phyloP scores from a whole-genome alignment of 306 rosid genomes.

The Sicyos edulis region DNA sequence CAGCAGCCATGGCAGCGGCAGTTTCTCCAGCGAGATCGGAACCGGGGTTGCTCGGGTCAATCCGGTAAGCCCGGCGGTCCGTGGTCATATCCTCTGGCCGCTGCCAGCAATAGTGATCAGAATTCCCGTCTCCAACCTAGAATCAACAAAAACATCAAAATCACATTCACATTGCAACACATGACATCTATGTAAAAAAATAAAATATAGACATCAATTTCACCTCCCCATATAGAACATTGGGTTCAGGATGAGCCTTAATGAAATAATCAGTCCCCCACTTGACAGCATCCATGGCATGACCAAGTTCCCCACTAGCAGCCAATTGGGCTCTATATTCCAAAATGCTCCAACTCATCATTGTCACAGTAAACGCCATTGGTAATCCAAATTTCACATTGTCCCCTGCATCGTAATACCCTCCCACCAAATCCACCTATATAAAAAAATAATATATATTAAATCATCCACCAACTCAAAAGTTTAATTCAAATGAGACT shows the following conservation, averaged over 20 bases:
- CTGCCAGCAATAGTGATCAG: conserved; percentile 24
- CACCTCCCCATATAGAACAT: conserved; percentile 96
- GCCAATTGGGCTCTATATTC: conserved; percentile 84
- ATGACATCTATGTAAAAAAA: no score
- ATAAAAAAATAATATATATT: neutral
- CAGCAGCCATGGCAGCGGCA: conserved; percentile 25
- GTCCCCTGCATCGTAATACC: conserved; percentile 97
- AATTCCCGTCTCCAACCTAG: conserved; percentile 22
- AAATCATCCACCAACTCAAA: neutral
- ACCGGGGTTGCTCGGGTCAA: conserved; percentile 19
- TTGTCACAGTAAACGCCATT: conserved; percentile 92
- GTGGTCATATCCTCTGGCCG: conserved; percentile 23
- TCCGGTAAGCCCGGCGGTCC: conserved; percentile 18
- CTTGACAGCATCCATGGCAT: conserved; percentile 85
- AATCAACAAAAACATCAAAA: no score
- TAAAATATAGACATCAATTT: no score
- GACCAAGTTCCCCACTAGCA: conserved; percentile 66
- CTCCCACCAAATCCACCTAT: conserved; percentile 92
- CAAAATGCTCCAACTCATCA: conserved; percentile 95
- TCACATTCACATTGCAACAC: no score
- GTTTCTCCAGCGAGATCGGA: conserved; percentile 27
- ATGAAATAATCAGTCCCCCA: conserved; percentile 98
- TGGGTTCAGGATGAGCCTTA: conserved; percentile 81
- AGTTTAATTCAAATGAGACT: neutral
- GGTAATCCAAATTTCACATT: conserved; percentile 95